Evolutionary conservation across 108 stramenopile species (phyloP).

Genomic region (Skeletonema potamos): DNA sequence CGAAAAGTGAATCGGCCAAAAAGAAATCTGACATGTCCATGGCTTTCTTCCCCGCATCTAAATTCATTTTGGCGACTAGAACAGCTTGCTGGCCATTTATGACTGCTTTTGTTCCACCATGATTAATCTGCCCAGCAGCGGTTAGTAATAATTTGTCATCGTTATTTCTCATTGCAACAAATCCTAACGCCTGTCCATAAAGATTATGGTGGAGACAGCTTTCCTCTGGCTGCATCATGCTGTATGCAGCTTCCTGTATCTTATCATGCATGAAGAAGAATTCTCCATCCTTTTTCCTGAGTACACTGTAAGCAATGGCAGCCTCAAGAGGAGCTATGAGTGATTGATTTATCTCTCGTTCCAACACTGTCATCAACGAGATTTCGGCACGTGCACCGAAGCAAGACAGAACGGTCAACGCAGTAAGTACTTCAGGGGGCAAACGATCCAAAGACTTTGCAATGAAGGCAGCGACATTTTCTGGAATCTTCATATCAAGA

Average conservation of each 20-base stretch:
- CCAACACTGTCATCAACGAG: not conserved
- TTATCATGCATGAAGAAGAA: conserved; percentile 26
- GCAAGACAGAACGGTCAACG: conserved; percentile 6
- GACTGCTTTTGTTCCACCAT: not conserved
- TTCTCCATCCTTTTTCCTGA: not conserved
- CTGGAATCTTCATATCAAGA: conserved; percentile 15
- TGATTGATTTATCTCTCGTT: not conserved
- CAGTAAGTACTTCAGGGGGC: conserved; percentile 5
- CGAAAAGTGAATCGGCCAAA: conserved; percentile 5
- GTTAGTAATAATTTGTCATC: conserved; percentile 10
- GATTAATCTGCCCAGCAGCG: conserved; percentile 14
- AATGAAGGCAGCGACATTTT: conserved; percentile 15
- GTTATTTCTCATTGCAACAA: not conserved
- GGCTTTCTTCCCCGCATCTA: conserved; percentile 24
- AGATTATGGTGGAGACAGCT: not conserved
- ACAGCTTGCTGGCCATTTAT: not conserved
- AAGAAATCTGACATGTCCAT: conserved; percentile 7
- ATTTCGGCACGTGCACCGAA: conserved; percentile 9
- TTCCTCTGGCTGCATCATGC: conserved; percentile 5
- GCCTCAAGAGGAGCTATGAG: conserved; percentile 1
- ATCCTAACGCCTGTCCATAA: conserved; percentile 2
- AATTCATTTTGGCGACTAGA: not conserved
- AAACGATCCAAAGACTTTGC: not conserved
- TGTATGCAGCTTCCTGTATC: conserved; percentile 27
- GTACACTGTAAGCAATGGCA: conserved; percentile 14